These are phyloP conservation scores for Paraphoma chrysanthemicola DNA, from an alignment of 2,329 filamentous ascomycete genomes.

Conservation along the genomic window DNA sequence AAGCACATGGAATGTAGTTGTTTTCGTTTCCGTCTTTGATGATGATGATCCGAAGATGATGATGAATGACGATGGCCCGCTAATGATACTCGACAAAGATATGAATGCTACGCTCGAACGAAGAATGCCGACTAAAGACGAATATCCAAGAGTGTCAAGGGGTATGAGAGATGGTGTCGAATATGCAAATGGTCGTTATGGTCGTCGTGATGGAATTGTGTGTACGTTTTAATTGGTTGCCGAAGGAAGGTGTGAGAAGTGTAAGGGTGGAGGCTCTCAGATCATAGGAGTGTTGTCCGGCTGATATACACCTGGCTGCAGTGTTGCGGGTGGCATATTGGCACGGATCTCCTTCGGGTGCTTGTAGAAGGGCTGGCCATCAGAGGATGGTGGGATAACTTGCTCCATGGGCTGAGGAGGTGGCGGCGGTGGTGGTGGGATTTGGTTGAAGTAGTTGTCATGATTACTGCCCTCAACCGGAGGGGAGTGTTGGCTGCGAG, in stretches of 20 bases:
- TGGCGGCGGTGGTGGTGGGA: constrained; percentile 46
- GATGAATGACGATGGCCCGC: constrained; percentile 16
- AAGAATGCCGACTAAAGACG: constrained; percentile 5
- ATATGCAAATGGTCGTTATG: constrained; percentile 35
- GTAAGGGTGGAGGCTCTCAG: constrained; percentile 15
- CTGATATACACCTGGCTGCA: constrained; percentile 53
- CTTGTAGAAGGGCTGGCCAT: constrained; percentile 40
- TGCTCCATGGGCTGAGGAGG: constrained; percentile 50
- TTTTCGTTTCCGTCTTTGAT: constrained; percentile 6
- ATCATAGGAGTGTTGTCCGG: constrained; percentile 46
- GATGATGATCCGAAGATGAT: constrained; percentile 1
- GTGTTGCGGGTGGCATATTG: constrained; percentile 57
- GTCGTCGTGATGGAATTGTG: constrained; percentile 26
- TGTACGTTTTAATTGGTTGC: background rate
- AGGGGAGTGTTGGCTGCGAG: constrained; percentile 36
- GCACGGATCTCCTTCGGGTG: constrained; percentile 57
- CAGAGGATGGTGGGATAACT: constrained; percentile 49
- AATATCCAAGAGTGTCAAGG: background rate
- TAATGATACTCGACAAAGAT: constrained; percentile 33
- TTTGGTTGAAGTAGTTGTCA: constrained; percentile 36
- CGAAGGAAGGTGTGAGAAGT: constrained; percentile 5
- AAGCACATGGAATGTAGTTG: constrained; percentile 31
- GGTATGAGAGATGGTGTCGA: constrained; percentile 29
- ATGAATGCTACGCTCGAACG: constrained; percentile 5
- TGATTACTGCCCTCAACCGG: constrained; percentile 31